These are phyloP conservation scores for Neurospora africana DNA, from an alignment of 495 filamentous ascomycete genomes.

Conservation along the genomic window DNA sequence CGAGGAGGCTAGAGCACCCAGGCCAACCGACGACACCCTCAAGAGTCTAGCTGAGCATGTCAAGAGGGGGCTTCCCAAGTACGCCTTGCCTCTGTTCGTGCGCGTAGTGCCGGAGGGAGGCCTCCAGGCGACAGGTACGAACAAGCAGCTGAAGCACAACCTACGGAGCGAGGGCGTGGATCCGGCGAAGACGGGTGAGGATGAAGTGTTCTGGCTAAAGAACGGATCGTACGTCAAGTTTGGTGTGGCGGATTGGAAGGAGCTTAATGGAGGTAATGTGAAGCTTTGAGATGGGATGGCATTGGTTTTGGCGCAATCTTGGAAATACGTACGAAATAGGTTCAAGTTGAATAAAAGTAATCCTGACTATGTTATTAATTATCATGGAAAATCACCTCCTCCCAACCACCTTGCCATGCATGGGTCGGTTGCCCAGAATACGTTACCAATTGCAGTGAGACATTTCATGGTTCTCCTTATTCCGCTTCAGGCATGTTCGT, in stretches of 20 bases:
- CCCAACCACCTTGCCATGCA: background rate
- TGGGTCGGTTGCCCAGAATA: background rate
- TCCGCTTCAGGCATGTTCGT: background rate
- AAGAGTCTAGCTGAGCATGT: conserved; percentile 50
- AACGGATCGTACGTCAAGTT: conserved; percentile 59
- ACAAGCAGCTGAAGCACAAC: conserved; percentile 73
- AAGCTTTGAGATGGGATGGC: conserved; percentile 44
- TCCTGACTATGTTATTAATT: background rate
- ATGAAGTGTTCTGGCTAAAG: conserved; percentile 58
- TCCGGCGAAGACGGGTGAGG: conserved; percentile 43
- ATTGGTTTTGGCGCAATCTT: background rate
- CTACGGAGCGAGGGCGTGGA: conserved; percentile 68
- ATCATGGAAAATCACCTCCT: background rate
- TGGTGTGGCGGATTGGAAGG: conserved; percentile 53
- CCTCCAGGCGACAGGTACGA: conserved; percentile 66
- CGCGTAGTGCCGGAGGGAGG: conserved; percentile 43
- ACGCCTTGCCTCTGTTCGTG: conserved; percentile 70
- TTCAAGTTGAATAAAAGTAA: background rate
- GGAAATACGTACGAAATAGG: background rate
- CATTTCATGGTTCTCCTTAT: background rate
- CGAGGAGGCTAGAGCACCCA: background rate
- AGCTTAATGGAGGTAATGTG: conserved; percentile 54
- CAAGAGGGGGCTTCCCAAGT: conserved; percentile 50
- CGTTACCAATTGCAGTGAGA: background rate
- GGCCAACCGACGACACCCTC: conserved; percentile 33